These are phyloP conservation scores for Halteria grandinella DNA, from an alignment of 73 alveolate genomes.

Conservation along the genomic window DNA sequence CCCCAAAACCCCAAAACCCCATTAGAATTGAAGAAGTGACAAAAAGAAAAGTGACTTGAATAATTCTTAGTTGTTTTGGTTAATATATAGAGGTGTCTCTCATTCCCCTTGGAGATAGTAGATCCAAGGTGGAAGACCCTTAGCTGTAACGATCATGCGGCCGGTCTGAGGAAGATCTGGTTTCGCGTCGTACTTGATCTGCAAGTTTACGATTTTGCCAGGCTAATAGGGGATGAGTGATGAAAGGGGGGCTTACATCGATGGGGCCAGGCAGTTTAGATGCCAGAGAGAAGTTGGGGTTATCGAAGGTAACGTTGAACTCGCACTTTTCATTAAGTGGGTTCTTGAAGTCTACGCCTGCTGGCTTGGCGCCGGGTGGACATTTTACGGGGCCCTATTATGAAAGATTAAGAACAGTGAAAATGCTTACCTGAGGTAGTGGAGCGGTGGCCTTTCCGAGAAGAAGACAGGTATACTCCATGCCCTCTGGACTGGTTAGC, in stretches of 20 bases:
- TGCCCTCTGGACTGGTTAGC: constrained; percentile 95
- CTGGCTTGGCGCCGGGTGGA: constrained; percentile 95
- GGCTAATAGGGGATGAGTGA: no score
- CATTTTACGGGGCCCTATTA: constrained; percentile 96
- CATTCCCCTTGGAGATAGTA: constrained; percentile 81
- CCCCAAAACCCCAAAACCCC: no score
- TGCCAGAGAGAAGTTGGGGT: constrained; percentile 95
- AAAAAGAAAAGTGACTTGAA: no score
- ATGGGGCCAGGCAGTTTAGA: constrained; percentile 93
- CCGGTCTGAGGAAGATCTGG: constrained; percentile 88
- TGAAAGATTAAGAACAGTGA: background rate
- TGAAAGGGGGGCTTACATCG: constrained; percentile 70
- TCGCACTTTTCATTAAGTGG: constrained; percentile 97
- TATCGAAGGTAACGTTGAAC: constrained; percentile 95
- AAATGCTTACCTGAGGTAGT: constrained; percentile 84
- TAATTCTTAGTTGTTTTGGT: no score
- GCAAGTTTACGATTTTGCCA: constrained; percentile 79
- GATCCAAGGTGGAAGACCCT: constrained; percentile 93
- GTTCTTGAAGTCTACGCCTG: constrained; percentile 95
- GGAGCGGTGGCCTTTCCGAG: constrained; percentile 97
- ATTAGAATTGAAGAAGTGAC: no score
- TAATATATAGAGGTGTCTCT: no score
- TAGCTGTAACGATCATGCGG: constrained; percentile 88
- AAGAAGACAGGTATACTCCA: constrained; percentile 95
- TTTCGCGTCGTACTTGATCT: constrained; percentile 84